Evolutionary conservation across 345 rosid genomes (phyloP).

Genomic region (Gossypioides kirkii): DNA sequence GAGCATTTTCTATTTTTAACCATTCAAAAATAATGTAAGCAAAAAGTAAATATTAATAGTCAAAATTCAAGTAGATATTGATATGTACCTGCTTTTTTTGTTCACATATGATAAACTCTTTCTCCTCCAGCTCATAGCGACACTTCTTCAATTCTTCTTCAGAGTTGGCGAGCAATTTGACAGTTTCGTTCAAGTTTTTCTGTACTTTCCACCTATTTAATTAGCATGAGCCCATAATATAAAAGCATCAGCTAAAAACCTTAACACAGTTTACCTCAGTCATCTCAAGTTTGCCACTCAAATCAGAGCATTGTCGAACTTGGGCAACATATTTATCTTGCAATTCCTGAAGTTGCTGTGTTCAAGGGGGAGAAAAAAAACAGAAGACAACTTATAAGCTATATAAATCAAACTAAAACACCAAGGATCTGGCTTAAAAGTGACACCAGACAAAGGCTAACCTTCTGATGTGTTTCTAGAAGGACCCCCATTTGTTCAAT

Average conservation of each 20-base stretch:
- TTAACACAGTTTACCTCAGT: constrained; percentile 53
- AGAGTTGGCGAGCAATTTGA: constrained; percentile 50
- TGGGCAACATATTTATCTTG: constrained; percentile 61
- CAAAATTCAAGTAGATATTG: not conserved
- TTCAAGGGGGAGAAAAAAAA: constrained; percentile 7
- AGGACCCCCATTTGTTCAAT: constrained; percentile 79
- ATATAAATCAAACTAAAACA: not conserved
- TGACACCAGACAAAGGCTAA: constrained; percentile 26
- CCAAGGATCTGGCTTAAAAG: not conserved
- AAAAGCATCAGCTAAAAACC: not conserved
- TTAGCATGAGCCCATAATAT: not conserved
- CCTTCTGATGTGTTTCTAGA: constrained; percentile 75
- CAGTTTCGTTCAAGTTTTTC: constrained; percentile 64
- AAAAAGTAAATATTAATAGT: not conserved
- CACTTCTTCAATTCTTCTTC: constrained; percentile 81
- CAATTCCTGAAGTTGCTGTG: constrained; percentile 80
- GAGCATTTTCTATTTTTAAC: constrained; percentile 57
- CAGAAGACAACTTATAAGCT: constrained; percentile 1
- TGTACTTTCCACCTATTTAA: constrained; percentile 23
- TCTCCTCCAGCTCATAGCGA: constrained; percentile 65
- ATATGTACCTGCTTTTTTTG: constrained; percentile 79
- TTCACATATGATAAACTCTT: constrained; percentile 77
- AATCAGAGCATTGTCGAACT: constrained; percentile 62
- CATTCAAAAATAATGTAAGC: constrained; percentile 1
- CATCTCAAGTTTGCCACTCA: constrained; percentile 61